These are phyloP conservation scores for Pseudocercospora ulei DNA, from an alignment of 2,329 filamentous ascomycete species.

Conservation along the genomic window DNA sequence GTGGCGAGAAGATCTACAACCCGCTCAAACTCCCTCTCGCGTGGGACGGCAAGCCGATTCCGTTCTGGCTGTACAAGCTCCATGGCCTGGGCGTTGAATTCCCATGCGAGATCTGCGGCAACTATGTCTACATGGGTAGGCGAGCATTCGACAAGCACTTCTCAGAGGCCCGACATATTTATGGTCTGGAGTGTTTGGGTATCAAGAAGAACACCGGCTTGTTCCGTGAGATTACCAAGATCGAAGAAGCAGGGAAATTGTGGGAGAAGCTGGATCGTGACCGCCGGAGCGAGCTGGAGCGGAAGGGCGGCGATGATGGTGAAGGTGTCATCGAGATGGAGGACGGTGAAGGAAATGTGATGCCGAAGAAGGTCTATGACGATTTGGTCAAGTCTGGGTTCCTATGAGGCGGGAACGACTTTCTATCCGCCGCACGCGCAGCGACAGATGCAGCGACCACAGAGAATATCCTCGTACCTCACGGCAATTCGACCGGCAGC, in stretches of 20 bases:
- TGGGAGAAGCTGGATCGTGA: slow-evolving; percentile 92
- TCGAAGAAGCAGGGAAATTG: slow-evolving; percentile 75
- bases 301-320: slow-evolving; percentile 41
- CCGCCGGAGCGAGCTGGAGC: slow-evolving; percentile 64
- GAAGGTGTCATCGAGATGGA: slow-evolving; percentile 96
- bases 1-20: slow-evolving; percentile 86
- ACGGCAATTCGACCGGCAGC: too few species aligned
- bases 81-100: slow-evolving; percentile 94
- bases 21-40: slow-evolving; percentile 88
- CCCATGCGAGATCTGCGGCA: slow-evolving; percentile 90
- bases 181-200: slow-evolving; percentile 85
- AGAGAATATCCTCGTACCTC: too few species aligned
- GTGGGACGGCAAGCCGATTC: slow-evolving; percentile 98
- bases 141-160: slow-evolving; percentile 98
- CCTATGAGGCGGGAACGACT: slow-evolving; percentile 43
- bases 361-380: slow-evolving; percentile 97
- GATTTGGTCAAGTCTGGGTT: slow-evolving; percentile 89
- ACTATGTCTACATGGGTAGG: slow-evolving; percentile 97
- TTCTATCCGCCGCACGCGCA: neutral
- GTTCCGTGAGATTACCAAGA: slow-evolving; percentile 87
- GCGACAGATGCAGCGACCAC: too few species aligned
- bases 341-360: slow-evolving; percentile 92
- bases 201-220: slow-evolving; percentile 74
- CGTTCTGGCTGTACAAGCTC: slow-evolving; percentile 96
- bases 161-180: slow-evolving; percentile 84